Evolutionary conservation across 73 alveolate genomes (phyloP), one percentile per base, ranked within the genome.

Genomic region (Paramecium tetraurelia): DNA sequence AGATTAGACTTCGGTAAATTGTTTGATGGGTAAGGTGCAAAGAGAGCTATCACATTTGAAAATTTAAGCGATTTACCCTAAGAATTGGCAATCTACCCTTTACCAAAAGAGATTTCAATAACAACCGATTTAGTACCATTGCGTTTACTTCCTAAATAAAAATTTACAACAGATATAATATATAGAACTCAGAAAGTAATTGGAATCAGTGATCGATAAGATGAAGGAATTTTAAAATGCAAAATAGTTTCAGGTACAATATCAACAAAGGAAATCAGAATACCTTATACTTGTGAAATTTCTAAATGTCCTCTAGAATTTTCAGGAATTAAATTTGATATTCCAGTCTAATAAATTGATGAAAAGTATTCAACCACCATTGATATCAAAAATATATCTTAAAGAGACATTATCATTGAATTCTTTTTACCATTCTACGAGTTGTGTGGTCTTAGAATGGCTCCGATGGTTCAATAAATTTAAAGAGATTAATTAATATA

Each of bases 111-210:
- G 92, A 95, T 97, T 20, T 86, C 95, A 41, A 97, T 98, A 5
- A 96, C 86, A 59, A 96, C 98, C 43, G 98, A 96, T 88, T 96
- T 95, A 71, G 99, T 99, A n/a, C 96, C 97, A 41, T 98, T 98
- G 48, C 89, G 86, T 71, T 70, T 96, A 29, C 93, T 97, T 22
- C 99, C 99, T 21, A 95, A 93, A 89, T 98, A 98, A 94, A 96
- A 94, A 72, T 95, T 97, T 80, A 77, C 90, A 77, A 92, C 96
- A 36, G 92, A 92, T 36, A 86, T 98, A 38, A 97, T 93, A 11
- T 96, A 96, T 72, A 89, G 98, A 72, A 97, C 98, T 18, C 89
- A 95, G 18, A 86, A 70, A 43, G 92, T 89, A 12, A 85, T 92
- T 53, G 96, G 96, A 27, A 93, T 96, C 50, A 93, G 83, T 41